These are phyloP conservation scores for Amauroascus niger DNA, from an alignment of 2,329 filamentous ascomycete species.

Conservation along the genomic window DNA sequence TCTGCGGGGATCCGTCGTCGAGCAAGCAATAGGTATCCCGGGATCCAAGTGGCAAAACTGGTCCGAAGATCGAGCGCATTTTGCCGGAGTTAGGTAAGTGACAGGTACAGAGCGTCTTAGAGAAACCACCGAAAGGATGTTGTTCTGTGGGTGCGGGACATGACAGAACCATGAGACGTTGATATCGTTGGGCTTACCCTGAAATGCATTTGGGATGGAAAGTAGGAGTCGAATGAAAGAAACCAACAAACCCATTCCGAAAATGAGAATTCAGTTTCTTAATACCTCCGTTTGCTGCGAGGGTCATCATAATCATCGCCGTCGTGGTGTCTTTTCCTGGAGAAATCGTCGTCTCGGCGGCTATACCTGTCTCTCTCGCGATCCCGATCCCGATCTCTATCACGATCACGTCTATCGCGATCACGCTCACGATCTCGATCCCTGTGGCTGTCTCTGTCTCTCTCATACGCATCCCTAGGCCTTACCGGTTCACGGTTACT, in stretches of 20 bases:
- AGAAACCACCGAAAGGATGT: not conserved
- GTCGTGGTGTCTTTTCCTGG: constrained; percentile 62
- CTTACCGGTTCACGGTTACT: constrained; percentile 80
- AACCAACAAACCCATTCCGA: constrained; percentile 34
- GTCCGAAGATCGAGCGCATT: not conserved
- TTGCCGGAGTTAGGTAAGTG: not conserved
- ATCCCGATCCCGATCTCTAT: constrained; percentile 35
- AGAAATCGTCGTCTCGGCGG: constrained; percentile 45
- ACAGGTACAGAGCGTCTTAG: not conserved
- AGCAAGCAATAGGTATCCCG: not conserved
- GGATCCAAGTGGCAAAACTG: not conserved
- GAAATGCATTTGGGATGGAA: constrained; percentile 22
- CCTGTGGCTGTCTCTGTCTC: constrained; percentile 42
- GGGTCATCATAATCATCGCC: constrained; percentile 71
- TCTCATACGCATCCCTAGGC: constrained; percentile 51
- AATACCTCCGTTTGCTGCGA: constrained; percentile 52
- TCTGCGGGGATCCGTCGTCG: not conserved
- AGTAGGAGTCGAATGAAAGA: constrained; percentile 30
- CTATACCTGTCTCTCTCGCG: constrained; percentile 41
- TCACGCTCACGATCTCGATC: constrained; percentile 51
- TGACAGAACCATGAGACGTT: not conserved
- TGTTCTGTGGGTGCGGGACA: not conserved
- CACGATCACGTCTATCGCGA: constrained; percentile 41
- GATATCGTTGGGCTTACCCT: constrained; percentile 28
- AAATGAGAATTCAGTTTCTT: constrained; percentile 20